Percentiles rank a stretch among this genome's conserved stretches.
phyloP scores from a whole-genome alignment of 768 basidiomycete genomes.

The Macrolepiota fuliginosa region DNA sequence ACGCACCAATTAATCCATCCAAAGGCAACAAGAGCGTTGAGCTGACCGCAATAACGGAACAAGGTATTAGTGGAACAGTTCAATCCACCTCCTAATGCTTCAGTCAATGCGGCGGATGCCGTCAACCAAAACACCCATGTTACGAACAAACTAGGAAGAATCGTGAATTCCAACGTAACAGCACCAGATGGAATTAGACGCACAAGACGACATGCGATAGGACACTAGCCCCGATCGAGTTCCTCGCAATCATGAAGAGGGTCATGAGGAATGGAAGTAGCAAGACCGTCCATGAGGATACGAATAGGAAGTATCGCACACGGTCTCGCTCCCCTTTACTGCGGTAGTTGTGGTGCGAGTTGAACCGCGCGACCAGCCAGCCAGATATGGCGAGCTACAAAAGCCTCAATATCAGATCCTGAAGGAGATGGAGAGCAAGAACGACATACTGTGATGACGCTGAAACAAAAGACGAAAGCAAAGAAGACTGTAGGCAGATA shows the following conservation, averaged over 20 bases:
- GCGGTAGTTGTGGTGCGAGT: slow-evolving; percentile 50
- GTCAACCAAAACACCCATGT: slow-evolving; percentile 83
- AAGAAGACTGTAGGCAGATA: not conserved
- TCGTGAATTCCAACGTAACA: not conserved
- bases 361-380: slow-evolving; percentile 66
- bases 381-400: slow-evolving; percentile 65
- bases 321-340: slow-evolving; percentile 52
- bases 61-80: slow-evolving; percentile 55
- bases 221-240: slow-evolving; percentile 56
- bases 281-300: slow-evolving; percentile 69
- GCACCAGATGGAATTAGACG: slow-evolving; percentile 24
- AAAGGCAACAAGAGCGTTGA: slow-evolving; percentile 74
- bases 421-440: too few relatives aligned
- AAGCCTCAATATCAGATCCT: not conserved
- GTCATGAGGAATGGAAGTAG: slow-evolving; percentile 49
- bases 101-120: slow-evolving; percentile 68
- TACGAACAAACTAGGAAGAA: slow-evolving; percentile 46
- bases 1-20: slow-evolving; percentile 74
- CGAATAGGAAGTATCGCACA: slow-evolving; percentile 66
- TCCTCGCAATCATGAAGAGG: slow-evolving; percentile 53
- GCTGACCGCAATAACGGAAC: slow-evolving; percentile 68
- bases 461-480: not conserved
- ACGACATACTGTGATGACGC: not conserved
- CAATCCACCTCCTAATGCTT: slow-evolving; percentile 62
- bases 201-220: slow-evolving; percentile 64